Percentiles rank a stretch among this genome's conserved stretches.
These are phyloP conservation scores for Cercospora beticola DNA, from an alignment of 2,329 filamentous ascomycete species.

Conservation along the genomic window DNA sequence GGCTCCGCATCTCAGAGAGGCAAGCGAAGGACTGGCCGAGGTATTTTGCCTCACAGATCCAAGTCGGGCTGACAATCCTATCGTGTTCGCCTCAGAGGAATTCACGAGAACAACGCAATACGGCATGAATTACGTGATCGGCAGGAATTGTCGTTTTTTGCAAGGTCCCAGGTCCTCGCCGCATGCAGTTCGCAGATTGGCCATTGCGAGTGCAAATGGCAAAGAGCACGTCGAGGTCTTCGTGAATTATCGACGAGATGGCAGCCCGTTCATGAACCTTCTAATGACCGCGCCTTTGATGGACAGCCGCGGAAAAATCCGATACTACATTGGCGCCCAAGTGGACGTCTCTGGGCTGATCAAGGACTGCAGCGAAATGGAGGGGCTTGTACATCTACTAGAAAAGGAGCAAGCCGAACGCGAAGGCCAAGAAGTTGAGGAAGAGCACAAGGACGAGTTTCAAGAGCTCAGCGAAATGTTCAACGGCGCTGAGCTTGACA, in stretches of 20 bases:
- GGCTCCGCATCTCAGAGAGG: conserved; percentile 61
- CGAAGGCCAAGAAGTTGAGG: conserved; percentile 37
- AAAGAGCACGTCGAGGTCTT: conserved; percentile 72
- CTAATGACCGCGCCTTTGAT: conserved; percentile 71
- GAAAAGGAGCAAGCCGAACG: conserved; percentile 36
- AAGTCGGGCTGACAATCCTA: conserved; percentile 69
- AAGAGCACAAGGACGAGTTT: conserved; percentile 61
- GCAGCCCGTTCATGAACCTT: conserved; percentile 74
- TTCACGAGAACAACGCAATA: conserved; percentile 75
- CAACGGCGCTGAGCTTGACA: conserved; percentile 65
- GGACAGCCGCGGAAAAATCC: conserved; percentile 64
- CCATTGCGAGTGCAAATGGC: conserved; percentile 61
- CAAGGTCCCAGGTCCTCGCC: conserved; percentile 71
- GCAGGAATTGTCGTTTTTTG: conserved; percentile 75
- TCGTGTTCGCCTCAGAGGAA: conserved; percentile 75
- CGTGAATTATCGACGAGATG: conserved; percentile 72
- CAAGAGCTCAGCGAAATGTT: conserved; percentile 68
- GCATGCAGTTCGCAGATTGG: conserved; percentile 61
- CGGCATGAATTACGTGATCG: conserved; percentile 69
- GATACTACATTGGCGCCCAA: conserved; percentile 72
- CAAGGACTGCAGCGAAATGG: conserved; percentile 65
- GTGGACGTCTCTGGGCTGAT: conserved; percentile 69
- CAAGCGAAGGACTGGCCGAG: conserved; percentile 73
- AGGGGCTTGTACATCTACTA: conserved; percentile 52
- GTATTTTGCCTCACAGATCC: conserved; percentile 77